Conservation (phyloP, 179 eudicot species). For the Dionaea muscipula region DNA sequence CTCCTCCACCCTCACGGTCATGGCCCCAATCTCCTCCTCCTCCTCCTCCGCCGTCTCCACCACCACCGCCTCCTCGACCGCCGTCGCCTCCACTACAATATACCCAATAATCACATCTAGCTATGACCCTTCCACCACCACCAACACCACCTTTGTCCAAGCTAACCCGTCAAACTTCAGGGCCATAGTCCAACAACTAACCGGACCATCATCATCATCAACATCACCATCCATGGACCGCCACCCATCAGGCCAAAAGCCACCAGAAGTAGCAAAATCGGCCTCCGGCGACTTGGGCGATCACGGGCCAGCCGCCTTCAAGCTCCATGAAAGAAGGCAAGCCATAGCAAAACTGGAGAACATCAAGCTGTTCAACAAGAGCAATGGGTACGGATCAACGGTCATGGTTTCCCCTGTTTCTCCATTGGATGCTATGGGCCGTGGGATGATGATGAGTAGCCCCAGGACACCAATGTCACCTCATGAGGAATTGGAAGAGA, state of each 20-base stretch:
- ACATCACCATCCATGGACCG: too few species aligned
- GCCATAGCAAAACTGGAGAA: slow-evolving; percentile 38
- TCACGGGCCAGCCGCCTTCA: slow-evolving; percentile 15
- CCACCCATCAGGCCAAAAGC: too few species aligned
- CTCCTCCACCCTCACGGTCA: not conserved
- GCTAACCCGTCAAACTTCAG: slow-evolving; percentile 67
- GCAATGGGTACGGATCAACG: not conserved
- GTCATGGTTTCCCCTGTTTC: slow-evolving; percentile 55
- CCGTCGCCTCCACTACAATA: slow-evolving; percentile 5
- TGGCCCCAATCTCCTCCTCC: slow-evolving; percentile 14
- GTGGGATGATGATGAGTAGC: slow-evolving; percentile 27
- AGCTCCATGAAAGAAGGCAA: slow-evolving; percentile 51
- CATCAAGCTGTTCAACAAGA: slow-evolving; percentile 18
- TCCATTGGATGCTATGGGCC: slow-evolving; percentile 36
- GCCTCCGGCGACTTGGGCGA: slow-evolving; percentile 28
- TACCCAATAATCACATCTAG: not conserved
- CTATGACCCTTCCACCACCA: slow-evolving; percentile 14
- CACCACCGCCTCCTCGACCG: slow-evolving; percentile 9
- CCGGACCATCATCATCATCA: slow-evolving; percentile 26
- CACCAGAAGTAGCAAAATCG: slow-evolving; percentile 53
- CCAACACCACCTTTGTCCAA: slow-evolving; percentile 58
- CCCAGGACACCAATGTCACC: slow-evolving; percentile 22
- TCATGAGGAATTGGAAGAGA: slow-evolving; percentile 30
- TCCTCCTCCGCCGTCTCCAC: slow-evolving; percentile 14
- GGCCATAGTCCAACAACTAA: slow-evolving; percentile 51